phyloP scores from a whole-genome alignment of 257 asterid genomes.

The Ilex asprella region DNA sequence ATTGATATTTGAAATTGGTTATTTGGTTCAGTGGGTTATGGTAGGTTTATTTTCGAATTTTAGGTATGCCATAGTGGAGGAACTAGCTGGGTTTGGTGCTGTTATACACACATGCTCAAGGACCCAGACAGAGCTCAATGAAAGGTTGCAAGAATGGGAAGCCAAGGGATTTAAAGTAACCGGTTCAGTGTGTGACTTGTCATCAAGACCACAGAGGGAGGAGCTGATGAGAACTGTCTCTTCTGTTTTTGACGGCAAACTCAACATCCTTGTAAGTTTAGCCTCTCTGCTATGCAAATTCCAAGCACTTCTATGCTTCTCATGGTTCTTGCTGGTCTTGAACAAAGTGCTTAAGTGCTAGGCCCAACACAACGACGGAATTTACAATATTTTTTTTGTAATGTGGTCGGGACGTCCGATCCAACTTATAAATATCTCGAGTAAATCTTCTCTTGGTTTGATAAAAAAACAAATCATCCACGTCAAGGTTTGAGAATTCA shows the following conservation, averaged over 20 bases:
- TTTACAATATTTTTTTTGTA: too few relatives aligned
- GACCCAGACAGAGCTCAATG: conserved; percentile 14
- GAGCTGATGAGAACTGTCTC: conserved; percentile 11
- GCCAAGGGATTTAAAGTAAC: conserved; percentile 17
- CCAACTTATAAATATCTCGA: too few relatives aligned
- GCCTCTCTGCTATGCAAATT: neutral
- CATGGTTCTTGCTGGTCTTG: neutral
- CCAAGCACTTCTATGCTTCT: too few relatives aligned
- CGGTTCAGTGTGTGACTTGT: conserved; percentile 17
- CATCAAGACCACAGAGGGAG: conserved; percentile 6
- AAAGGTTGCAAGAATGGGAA: conserved; percentile 12
- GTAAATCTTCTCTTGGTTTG: too few relatives aligned
- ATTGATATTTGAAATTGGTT: too few relatives aligned
- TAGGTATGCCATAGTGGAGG: conserved; percentile 19
- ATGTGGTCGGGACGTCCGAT: too few relatives aligned
- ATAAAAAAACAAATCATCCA: too few relatives aligned
- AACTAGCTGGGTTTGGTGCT: conserved; percentile 22
- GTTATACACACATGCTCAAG: conserved; percentile 15
- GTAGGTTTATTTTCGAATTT: neutral
- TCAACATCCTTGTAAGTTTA: neutral
- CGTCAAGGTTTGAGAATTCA: too few relatives aligned
- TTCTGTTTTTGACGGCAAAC: conserved; percentile 16
- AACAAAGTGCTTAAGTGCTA: too few relatives aligned
- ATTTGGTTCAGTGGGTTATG: neutral
- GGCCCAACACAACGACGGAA: too few relatives aligned